These are phyloP conservation scores for Ostreobium quekettii DNA, from an alignment of 139 green algal genomes.

Conservation along the genomic window DNA sequence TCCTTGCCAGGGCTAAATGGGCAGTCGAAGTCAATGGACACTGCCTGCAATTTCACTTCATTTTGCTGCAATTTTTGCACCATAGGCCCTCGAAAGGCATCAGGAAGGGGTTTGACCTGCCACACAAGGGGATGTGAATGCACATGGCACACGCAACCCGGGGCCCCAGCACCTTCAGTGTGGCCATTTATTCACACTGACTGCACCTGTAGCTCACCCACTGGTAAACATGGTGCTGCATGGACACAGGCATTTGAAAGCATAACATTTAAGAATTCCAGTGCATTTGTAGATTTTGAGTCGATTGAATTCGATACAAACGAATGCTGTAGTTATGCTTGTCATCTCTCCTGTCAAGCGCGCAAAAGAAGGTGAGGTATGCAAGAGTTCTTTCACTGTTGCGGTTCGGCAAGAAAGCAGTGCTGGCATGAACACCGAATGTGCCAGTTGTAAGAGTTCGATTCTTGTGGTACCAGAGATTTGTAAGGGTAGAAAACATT, in stretches of 20 bases:
- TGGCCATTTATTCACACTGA: neutral
- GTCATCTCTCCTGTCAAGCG: too few relatives aligned
- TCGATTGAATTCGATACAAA: too few relatives aligned
- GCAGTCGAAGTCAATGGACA: neutral
- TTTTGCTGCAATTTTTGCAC: neutral
- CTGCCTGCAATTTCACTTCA: neutral
- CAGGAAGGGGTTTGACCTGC: neutral
- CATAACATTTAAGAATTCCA: too few relatives aligned
- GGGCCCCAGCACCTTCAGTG: too few relatives aligned
- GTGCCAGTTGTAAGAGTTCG: neutral
- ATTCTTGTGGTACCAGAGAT: neutral
- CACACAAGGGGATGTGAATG: neutral
- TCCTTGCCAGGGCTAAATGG: neutral
- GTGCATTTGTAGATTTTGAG: too few relatives aligned
- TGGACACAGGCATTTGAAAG: too few relatives aligned
- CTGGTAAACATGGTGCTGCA: too few relatives aligned
- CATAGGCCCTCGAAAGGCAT: neutral
- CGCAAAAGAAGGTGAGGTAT: neutral
- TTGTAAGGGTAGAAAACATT: neutral
- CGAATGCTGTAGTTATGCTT: too few relatives aligned
- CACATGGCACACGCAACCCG: neutral
- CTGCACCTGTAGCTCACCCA: neutral
- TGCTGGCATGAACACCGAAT: neutral
- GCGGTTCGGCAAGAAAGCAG: neutral
- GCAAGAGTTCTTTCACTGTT: too few relatives aligned